Evolutionary conservation across 371 early-diverging fungal genomes (phyloP), one percentile per base, ranked within the genome.

Genomic region (Chytridiales sp.): DNA sequence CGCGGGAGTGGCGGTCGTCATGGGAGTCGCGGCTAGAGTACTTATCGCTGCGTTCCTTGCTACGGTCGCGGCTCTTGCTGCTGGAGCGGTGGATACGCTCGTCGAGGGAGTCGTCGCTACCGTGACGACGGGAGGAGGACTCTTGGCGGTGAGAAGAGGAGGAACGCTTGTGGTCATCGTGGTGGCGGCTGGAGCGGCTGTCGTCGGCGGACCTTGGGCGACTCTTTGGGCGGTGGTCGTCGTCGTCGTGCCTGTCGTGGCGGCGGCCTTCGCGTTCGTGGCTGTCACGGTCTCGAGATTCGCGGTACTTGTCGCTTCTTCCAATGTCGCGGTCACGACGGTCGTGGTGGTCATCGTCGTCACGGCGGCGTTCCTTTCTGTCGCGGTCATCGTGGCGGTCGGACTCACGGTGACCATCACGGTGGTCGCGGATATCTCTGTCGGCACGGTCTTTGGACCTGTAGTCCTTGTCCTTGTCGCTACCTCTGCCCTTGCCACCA

Each of bases 401-500:
- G 49, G 27, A 15, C 44, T 48, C 48, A 48, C 48, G 48, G 9
- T 48, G 29, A 30, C 48, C 9, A 31, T 48, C 27, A 5, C 48
- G 27, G 17, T 29, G 29, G 15, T 19, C 22, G 11, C 29, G 9
- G 11, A 11, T 30, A 6, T 15, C 21, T 31, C 6, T 29, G 11
- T 48, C 26, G 13, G 22, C 49, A 8, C 30, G 19, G 27, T 8
- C 35, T 27, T 40, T 22, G 38, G 13, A 31, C 35, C 32, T 17
- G 15, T 30, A 50, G 15, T 31, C 57, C 47, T 46, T 47, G 27
- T 46, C 2, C 13, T 47, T 34, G 35, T 2, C 63, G 15, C 34
- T 38, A 9, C 4, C 24, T 3, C 56, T 57, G 27, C 47, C 49
- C 26, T 38, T 34, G 32, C 53, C 58, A 52, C 39, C 47, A 27